These are phyloP conservation scores for Fusarium sororula DNA, from an alignment of 2,329 filamentous ascomycete species.

Conservation along the genomic window DNA sequence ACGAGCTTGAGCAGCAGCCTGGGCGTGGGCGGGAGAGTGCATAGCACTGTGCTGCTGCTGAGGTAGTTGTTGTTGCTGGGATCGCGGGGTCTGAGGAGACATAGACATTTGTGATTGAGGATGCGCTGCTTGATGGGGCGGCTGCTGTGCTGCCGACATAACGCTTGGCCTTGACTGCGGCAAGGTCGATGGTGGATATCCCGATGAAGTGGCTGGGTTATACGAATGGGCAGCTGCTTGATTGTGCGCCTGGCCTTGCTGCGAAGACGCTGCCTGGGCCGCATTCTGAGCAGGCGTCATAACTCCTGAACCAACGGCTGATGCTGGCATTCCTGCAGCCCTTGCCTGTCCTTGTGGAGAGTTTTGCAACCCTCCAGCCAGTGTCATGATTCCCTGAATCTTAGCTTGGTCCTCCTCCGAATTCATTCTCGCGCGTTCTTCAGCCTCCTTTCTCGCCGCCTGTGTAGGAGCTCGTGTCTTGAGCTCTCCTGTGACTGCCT, in stretches of 20 bases:
- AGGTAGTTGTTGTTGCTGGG: conserved; percentile 32
- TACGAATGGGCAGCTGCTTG: conserved; percentile 26
- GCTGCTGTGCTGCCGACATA: conserved; percentile 45
- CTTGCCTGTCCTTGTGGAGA: conserved; percentile 45
- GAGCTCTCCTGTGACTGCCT: conserved; percentile 88
- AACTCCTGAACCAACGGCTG: conserved; percentile 42
- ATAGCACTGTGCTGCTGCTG: conserved; percentile 33
- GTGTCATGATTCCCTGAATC: conserved; percentile 67
- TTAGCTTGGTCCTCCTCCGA: conserved; percentile 68
- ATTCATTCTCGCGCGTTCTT: conserved; percentile 67
- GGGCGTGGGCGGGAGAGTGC: conserved; percentile 36
- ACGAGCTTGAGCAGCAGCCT: conserved; percentile 33
- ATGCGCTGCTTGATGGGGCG: conserved; percentile 36
- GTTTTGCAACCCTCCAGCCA: conserved; percentile 63
- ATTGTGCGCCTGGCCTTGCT: conserved; percentile 28
- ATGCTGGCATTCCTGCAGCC: conserved; percentile 35
- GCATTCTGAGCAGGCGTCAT: conserved; percentile 48
- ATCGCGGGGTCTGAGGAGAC: conserved; percentile 43
- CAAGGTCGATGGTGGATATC: conserved; percentile 41
- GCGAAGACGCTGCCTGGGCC: conserved; percentile 40
- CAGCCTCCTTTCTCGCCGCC: conserved; percentile 74
- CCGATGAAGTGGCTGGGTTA: conserved; percentile 31
- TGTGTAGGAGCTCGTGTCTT: conserved; percentile 84
- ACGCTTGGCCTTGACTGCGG: conserved; percentile 40
- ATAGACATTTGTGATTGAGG: conserved; percentile 43